phyloP scores from a whole-genome alignment of 371 early-diverging fungal species.

The Mucor ambiguus region DNA sequence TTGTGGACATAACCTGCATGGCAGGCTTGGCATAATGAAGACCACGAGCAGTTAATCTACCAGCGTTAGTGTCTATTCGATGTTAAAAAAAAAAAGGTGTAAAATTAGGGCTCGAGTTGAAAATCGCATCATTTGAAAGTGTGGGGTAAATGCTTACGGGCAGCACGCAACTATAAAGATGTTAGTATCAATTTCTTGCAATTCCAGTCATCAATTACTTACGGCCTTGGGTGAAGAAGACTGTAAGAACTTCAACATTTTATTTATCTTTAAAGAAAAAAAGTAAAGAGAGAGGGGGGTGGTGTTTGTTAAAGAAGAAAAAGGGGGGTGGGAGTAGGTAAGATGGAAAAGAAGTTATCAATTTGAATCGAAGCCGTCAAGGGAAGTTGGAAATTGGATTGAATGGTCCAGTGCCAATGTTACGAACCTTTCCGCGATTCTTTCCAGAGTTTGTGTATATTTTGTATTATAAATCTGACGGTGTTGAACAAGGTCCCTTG shows the following conservation, averaged over 20 bases:
- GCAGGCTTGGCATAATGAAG: constrained; percentile 55
- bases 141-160: constrained; percentile 21
- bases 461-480: constrained; percentile 26
- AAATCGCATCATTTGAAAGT: not conserved
- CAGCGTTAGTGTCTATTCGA: constrained; percentile 17
- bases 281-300: constrained; percentile 26
- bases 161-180: constrained; percentile 22
- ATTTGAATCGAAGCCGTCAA: constrained; percentile 4
- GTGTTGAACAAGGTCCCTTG: constrained; percentile 22
- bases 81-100: not conserved
- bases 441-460: constrained; percentile 12
- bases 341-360: constrained; percentile 2
- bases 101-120: not conserved
- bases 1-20: constrained; percentile 69
- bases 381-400: not conserved
- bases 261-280: constrained; percentile 7
- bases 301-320: constrained; percentile 11
- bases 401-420: not conserved
- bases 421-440: constrained; percentile 18
- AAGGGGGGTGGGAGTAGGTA: constrained; percentile 12
- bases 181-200: not conserved
- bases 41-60: constrained; percentile 27
- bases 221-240: constrained; percentile 32
- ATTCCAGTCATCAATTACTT: constrained; percentile 5
- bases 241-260: constrained; percentile 37